Evolutionary conservation across 1,284 basidiomycete species (phyloP).

Genomic region (Termitomyces sp.): DNA sequence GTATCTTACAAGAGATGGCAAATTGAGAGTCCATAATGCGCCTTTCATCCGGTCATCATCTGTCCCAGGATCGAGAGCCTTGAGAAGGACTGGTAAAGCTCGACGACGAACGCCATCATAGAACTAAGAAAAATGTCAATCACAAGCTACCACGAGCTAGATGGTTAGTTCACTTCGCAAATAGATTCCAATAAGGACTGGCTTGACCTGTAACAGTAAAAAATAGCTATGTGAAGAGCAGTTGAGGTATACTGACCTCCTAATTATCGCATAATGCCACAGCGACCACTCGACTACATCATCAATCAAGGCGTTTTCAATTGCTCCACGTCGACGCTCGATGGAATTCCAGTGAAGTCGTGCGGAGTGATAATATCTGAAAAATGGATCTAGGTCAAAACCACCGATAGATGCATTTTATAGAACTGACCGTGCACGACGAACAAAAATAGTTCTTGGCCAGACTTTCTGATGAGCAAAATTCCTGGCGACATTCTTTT

Average conservation of each 20-base stretch:
- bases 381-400: conserved; percentile 1
- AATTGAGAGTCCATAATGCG: conserved; percentile 80
- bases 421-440: conserved; percentile 50
- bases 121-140: conserved; percentile 30
- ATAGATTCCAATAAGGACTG: conserved; percentile 58
- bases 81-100: conserved; percentile 63
- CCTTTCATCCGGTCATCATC: conserved; percentile 92
- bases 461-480: conserved; percentile 67
- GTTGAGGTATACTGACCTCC: conserved; percentile 43
- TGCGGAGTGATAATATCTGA: conserved; percentile 60
- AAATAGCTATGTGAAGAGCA: background rate
- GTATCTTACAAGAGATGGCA: conserved; percentile 61
- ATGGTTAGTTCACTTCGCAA: conserved; percentile 37
- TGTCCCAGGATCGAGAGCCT: conserved; percentile 65
- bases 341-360: conserved; percentile 69
- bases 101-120: conserved; percentile 76
- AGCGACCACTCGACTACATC: conserved; percentile 83
- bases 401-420: background rate
- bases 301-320: conserved; percentile 76
- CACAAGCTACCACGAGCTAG: background rate
- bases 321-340: conserved; percentile 62
- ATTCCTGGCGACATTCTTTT: conserved; percentile 58
- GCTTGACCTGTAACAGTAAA: conserved; percentile 37
- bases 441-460: conserved; percentile 64
- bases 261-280: conserved; percentile 70